Evolutionary conservation across 2,329 filamentous ascomycete genomes (phyloP), one percentile per base, ranked within the genome.

Genomic region (Calonectria ilicicola): DNA sequence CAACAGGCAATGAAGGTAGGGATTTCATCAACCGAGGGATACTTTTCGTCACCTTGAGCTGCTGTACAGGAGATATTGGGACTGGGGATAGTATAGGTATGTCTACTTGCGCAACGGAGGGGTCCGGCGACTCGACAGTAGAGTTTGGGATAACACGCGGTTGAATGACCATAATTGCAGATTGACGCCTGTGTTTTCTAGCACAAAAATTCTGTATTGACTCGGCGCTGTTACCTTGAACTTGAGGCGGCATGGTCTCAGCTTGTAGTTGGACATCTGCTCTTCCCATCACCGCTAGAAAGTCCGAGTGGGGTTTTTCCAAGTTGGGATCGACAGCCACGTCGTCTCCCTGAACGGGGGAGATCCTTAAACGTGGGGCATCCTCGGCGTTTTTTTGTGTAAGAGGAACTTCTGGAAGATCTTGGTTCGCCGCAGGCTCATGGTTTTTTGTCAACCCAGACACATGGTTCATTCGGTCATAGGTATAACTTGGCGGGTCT

Each of bases 11-110:
- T 17, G 86, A 82, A 17, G 88, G 88, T 49, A 90, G 75, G 26
- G 86, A 85, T 77, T 90, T 90, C 87, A 89, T 89, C 17, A 90
- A 80, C 47, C 85, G 85, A 8, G 88, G 86, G 65, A 88, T 87
- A 73, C 86, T 89, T 73, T 86, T 87, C 70, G 87, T 87, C 46
- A 87, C 81, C 65, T 83, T 86, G 21, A 88, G 81, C 73, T 86
- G 82, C 32, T 83, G 83, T 40, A 81, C 82, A 40, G 87, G 86
- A 19, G 87, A 89, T 4, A 89, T 85, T 17, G 87, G 87, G 56
- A 86, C 84, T n/a, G 87, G 87, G 5, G 85, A 85, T 40, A 88
- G 74, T 42, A 88, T 84, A 15, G 82, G 78, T 35, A 81, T 79
- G 14, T 76, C 69, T 10, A 68, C 68, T 27, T 74, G 72, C 53